Conservation (phyloP, 2,329 filamentous ascomycete species). For the Cladophialophora exuberans region DNA sequence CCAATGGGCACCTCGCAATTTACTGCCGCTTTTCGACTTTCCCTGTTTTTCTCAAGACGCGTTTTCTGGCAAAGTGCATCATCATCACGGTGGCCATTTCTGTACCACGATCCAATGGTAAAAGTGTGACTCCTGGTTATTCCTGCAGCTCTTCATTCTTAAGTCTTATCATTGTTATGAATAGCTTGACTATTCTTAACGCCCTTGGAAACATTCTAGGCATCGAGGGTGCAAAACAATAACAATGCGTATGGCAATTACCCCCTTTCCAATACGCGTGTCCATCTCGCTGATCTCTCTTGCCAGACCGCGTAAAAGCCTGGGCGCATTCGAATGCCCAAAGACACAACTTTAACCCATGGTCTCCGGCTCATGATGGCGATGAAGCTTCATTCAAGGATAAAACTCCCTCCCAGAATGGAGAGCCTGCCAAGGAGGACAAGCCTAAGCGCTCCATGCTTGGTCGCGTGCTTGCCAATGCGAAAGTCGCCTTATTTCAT, state of each 20-base stretch:
- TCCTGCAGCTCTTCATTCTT: too few relatives aligned
- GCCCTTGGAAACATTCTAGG: neutral
- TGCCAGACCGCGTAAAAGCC: slow-evolving; percentile 28
- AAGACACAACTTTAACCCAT: slow-evolving; percentile 32
- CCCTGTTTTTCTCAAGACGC: too few relatives aligned
- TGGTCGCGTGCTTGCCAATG: slow-evolving; percentile 22
- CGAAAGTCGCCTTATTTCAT: slow-evolving; percentile 71
- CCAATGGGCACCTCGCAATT: too few relatives aligned
- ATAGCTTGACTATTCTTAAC: neutral
- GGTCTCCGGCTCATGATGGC: slow-evolving; percentile 17
- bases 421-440: slow-evolving; percentile 9
- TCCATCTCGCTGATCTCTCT: neutral
- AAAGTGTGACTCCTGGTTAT: too few relatives aligned
- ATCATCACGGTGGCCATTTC: too few relatives aligned
- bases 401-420: slow-evolving; percentile 11
- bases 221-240: neutral
- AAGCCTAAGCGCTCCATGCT: slow-evolving; percentile 23
- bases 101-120: too few relatives aligned
- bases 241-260: slow-evolving; percentile 25
- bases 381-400: neutral
- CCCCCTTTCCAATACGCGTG: neutral
- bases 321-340: slow-evolving; percentile 32
- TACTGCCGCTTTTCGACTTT: too few relatives aligned
- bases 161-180: too few relatives aligned
- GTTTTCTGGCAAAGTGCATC: too few relatives aligned